These are phyloP conservation scores for Thraustochytrium sp. DNA, from an alignment of 352 stramenopile genomes.

Conservation along the genomic window DNA sequence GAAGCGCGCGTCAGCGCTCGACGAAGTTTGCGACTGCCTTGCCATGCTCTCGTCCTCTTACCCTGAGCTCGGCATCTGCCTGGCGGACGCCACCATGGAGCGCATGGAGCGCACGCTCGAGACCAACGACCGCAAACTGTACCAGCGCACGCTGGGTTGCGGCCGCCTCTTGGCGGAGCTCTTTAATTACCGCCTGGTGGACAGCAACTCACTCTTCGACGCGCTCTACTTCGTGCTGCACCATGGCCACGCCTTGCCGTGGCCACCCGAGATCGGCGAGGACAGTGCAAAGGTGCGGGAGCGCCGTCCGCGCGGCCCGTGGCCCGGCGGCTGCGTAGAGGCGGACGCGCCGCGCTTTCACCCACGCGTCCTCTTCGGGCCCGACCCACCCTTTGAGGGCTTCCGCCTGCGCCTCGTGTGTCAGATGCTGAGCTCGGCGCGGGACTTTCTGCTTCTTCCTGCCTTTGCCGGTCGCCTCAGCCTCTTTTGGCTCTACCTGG, in stretches of 20 bases:
- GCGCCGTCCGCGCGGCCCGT: conserved; percentile 39
- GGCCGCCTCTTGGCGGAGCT: conserved; percentile 87
- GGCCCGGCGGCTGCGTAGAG: conserved; percentile 51
- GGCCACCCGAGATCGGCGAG: conserved; percentile 45
- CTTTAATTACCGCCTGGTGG: conserved; percentile 81
- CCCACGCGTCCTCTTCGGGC: conserved; percentile 71
- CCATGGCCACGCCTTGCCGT: conserved; percentile 83
- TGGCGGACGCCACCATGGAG: conserved; percentile 88
- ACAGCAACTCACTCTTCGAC: conserved; percentile 81
- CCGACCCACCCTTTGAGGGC: conserved; percentile 81
- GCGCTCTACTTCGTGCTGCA: conserved; percentile 88
- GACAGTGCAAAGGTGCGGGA: conserved; percentile 37
- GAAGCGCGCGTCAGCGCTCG: conserved; percentile 79
- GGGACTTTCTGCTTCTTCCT: conserved; percentile 64
- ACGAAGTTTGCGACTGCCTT: conserved; percentile 60
- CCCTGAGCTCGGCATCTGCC: conserved; percentile 73
- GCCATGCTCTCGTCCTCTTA: conserved; percentile 60
- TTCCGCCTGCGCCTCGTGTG: conserved; percentile 89
- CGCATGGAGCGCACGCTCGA: conserved; percentile 80
- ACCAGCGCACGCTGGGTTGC: conserved; percentile 84
- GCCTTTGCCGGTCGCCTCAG: conserved; percentile 74
- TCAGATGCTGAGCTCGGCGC: conserved; percentile 78
- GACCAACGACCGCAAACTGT: conserved; percentile 76
- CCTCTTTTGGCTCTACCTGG: conserved; percentile 83
- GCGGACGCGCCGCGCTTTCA: conserved; percentile 57